Conservation (phyloP, 2,329 filamentous ascomycete species). For the Nemania abortiva region DNA sequence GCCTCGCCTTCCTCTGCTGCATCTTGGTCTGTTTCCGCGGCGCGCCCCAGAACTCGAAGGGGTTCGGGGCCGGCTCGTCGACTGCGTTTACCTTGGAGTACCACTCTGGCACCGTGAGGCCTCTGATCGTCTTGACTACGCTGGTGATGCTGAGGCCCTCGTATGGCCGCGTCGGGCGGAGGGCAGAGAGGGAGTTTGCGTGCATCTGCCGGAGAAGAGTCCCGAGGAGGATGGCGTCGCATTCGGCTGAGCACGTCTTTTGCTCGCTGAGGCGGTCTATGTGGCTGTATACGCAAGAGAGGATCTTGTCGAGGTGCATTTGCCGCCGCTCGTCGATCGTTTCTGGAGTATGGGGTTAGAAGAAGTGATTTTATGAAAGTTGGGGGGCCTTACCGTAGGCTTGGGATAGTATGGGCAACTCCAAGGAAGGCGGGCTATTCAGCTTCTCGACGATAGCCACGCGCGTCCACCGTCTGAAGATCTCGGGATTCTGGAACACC, state of each 20-base stretch:
- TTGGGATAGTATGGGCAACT: constrained; percentile 24
- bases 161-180: constrained; percentile 23
- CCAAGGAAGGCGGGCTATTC: constrained; percentile 21
- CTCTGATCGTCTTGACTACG: constrained; percentile 15
- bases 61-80: constrained; percentile 12
- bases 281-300: constrained; percentile 23
- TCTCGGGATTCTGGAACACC: constrained; percentile 16
- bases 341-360: constrained; percentile 14
- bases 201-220: constrained; percentile 24
- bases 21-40: neutral
- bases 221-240: constrained; percentile 30
- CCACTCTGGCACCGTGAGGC: constrained; percentile 26
- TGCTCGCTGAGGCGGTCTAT: constrained; percentile 21
- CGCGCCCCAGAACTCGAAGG: constrained; percentile 30
- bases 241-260: constrained; percentile 22
- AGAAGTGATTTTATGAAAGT: neutral
- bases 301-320: constrained; percentile 25
- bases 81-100: constrained; percentile 4
- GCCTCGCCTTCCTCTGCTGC: constrained; percentile 4
- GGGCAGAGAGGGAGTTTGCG: constrained; percentile 23
- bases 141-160: constrained; percentile 19
- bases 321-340: constrained; percentile 26
- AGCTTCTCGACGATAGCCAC: constrained; percentile 30
- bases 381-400: constrained; percentile 23
- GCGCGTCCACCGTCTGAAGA: constrained; percentile 29